These are phyloP conservation scores for Olyra latifolia DNA, from an alignment of 176 grass and related monocot species.

Conservation along the genomic window DNA sequence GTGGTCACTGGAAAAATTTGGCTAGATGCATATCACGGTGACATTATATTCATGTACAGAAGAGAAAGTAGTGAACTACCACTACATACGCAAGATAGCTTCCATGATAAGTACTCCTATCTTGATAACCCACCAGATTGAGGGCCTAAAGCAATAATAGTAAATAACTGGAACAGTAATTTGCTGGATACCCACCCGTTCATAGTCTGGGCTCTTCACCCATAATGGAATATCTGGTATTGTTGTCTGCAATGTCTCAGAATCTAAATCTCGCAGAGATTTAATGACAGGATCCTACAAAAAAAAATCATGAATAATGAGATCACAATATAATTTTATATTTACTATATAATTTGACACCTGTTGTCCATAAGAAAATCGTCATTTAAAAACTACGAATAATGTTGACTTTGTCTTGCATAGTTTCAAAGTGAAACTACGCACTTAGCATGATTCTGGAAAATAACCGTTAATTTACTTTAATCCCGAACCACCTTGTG, in stretches of 20 bases:
- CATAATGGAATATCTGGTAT: constrained; percentile 84
- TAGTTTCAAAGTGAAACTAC: neutral
- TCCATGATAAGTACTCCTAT: too few species aligned
- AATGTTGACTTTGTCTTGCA: neutral
- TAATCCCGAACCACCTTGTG: neutral
- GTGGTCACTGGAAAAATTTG: too few species aligned
- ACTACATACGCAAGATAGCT: too few species aligned
- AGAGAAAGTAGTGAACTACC: too few species aligned
- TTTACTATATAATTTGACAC: neutral
- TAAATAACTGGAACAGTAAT: neutral
- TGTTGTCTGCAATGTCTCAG: constrained; percentile 46
- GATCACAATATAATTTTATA: neutral
- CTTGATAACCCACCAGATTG: neutral
- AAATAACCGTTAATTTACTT: neutral
- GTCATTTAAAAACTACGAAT: neutral
- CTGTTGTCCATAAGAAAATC: neutral
- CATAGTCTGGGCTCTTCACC: constrained; percentile 93
- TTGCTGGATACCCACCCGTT: constrained; percentile 46
- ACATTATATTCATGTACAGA: too few species aligned
- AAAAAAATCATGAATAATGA: neutral
- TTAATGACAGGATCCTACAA: constrained; percentile 76
- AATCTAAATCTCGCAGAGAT: constrained; percentile 66
- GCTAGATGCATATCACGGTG: too few species aligned
- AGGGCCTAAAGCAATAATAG: neutral
- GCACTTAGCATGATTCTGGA: neutral